Evolutionary conservation across 192 early-diverging fungal genomes (phyloP), one percentile per base, ranked within the genome.

Genomic region (Bifiguratus adelaidae): DNA sequence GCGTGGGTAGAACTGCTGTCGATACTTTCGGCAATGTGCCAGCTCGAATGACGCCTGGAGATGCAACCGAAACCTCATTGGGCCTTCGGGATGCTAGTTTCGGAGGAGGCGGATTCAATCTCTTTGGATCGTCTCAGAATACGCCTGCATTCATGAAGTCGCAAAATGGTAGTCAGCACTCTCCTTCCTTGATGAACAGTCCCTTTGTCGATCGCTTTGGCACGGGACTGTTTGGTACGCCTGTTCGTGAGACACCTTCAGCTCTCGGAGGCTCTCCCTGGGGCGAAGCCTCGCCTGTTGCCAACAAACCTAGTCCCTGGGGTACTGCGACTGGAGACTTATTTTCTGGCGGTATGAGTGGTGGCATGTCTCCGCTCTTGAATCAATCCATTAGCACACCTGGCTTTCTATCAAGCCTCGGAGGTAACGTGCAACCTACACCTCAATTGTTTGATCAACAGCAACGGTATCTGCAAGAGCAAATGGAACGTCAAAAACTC

Each of bases 231-330:
- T 51, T 51, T 19, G 36, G 49, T 12, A 29, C 16, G 23, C 19
- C 49, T 23, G n/a, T n/a, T n/a, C 23, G 49, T 21, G 49, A 51
- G 37, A 40, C 37, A n/a, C n/a, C n/a, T n/a, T n/a, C n/a, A 19
- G 15, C 44, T 30, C 28, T 26, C 13, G 32, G 29, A 30, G 24
- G 44, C 24, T 45, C 44, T 11, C 49, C 49, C 15, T 51, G 49
- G 49, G 49, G 38, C 8, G 49, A 51, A 20, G 49, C 41, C 2
- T 26, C 49, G 3, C 35, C 21, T 6, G 11, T 30, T n/a, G 35
- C 21, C 8, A 16, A 4, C 13, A 40, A 40, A 15, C 37, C 37
- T 11, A 19, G 23, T 27, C 36, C 49, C 2, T 38, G 37, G n/a
- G 49, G 49, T 27, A 27, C 21, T 16, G 49, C 27, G 27, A 19